Evolutionary conservation across 1,139 yeast species (phyloP).

Genomic region (Hyphopichia fennica): DNA sequence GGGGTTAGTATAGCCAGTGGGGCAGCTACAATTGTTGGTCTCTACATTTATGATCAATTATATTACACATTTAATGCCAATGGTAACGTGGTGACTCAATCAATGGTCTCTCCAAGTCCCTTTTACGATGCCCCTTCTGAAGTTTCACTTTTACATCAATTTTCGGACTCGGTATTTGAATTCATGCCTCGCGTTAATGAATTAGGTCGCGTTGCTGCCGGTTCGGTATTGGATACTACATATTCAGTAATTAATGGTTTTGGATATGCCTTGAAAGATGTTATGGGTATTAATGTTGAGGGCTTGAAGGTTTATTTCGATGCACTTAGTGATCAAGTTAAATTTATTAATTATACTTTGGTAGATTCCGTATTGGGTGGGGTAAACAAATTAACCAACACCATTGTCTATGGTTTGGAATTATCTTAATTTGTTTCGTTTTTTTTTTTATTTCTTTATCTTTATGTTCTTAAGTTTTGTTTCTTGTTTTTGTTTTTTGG

Average conservation of each 20-base stretch:
- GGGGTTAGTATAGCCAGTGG: conserved; percentile 31
- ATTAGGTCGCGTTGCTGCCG: not conserved
- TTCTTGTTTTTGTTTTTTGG: not conserved
- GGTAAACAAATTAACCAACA: not conserved
- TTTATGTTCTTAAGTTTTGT: not conserved
- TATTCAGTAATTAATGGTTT: not conserved
- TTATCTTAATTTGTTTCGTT: not conserved
- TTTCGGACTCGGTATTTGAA: not conserved
- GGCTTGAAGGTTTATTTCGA: not conserved
- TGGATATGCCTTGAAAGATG: not conserved
- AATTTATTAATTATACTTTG: not conserved
- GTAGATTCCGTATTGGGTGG: not conserved
- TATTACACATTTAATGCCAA: not conserved
- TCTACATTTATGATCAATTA: conserved; percentile 9
- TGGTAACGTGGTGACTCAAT: too few species aligned
- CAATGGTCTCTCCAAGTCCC: not conserved
- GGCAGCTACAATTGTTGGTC: conserved; percentile 16
- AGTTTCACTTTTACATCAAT: not conserved
- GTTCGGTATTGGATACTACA: not conserved
- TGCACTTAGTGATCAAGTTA: not conserved
- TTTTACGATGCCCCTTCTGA: not conserved
- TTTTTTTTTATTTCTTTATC: not conserved
- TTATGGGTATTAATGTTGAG: not conserved
- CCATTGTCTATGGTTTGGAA: not conserved
- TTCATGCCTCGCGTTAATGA: not conserved